Evolutionary conservation across 768 basidiomycete species (phyloP), one percentile per base, ranked within the genome.

Genomic region (Amanita polypyramis): DNA sequence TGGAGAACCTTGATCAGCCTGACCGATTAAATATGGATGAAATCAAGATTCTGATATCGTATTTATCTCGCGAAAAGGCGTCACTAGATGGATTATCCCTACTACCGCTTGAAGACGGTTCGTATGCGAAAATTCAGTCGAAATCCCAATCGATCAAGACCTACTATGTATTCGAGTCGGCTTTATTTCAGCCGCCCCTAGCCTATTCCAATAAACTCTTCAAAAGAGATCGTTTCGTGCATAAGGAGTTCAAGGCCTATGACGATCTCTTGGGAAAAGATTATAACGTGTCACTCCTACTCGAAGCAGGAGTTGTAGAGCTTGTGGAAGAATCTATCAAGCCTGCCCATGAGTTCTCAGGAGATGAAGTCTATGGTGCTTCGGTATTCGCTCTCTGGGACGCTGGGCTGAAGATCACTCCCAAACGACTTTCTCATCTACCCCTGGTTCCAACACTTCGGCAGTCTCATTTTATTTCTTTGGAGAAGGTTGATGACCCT

Each of bases 81-180:
- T 40, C 49, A 14, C 46, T 67, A 10, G 19, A 54, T 29, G 68
- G 58, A 0, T 58, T 72, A 37, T 55, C 57, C 1, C 57, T 74
- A 2, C 47, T 74, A 1, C 69, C 67, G 4, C 57, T 73, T n/a
- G 59, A 63, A 15, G 53, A 69, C 49, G 63, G 57, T 5, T 58
- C 50, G 0, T 64, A 65, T 38, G 63, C 57, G 1, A 51, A 49
- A 2, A 57, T 72, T 7, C 49, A 59, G 34, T 21, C 51, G 19
- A 25, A 42, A 6, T 47, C 40, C n/a, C 48, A 47, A 27, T 45
- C 51, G 11, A 41, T 45, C 0, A 43, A 19, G 4, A 17, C 45
- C 4, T 61, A 63, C 43, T 69, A 60, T 38, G 49, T 60, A 4
- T 2, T 67, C 62, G 59, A 27, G 25, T 7, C 3, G 7, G 7